phyloP scores from a whole-genome alignment of 495 filamentous ascomycete genomes.

The Penicillium dipodomyicola region DNA sequence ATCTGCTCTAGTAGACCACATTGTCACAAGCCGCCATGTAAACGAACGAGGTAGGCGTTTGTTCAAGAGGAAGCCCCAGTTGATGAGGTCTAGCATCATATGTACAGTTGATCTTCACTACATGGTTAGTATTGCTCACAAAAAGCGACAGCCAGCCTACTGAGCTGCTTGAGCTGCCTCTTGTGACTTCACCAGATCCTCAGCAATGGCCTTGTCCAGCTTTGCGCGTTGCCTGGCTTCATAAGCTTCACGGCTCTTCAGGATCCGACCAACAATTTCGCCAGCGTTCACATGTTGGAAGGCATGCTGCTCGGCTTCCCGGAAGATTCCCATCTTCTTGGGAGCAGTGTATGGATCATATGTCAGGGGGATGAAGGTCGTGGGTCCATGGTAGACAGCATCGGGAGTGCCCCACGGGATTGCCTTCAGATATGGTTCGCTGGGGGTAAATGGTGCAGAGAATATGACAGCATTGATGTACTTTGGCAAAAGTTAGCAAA shows the following conservation, averaged over 20 bases:
- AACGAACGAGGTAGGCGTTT: constrained; percentile 5
- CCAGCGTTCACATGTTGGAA: constrained; percentile 88
- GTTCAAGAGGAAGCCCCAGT: constrained; percentile 13
- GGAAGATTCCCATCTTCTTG: constrained; percentile 76
- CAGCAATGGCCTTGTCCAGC: constrained; percentile 73
- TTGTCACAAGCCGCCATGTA: not conserved
- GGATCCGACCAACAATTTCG: constrained; percentile 85
- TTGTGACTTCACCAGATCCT: constrained; percentile 49
- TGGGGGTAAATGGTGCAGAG: constrained; percentile 82
- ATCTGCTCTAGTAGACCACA: not conserved
- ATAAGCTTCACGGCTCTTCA: constrained; percentile 78
- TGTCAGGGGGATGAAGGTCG: constrained; percentile 80
- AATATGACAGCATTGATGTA: constrained; percentile 86
- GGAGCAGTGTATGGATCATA: constrained; percentile 83
- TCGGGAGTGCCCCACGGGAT: constrained; percentile 74
- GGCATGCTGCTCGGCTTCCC: constrained; percentile 66
- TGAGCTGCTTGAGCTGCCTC: constrained; percentile 23
- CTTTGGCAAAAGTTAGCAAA: constrained; percentile 44
- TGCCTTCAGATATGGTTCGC: constrained; percentile 65
- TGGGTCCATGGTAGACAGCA: constrained; percentile 92
- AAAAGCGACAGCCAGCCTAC: constrained; percentile 4
- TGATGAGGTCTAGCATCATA: constrained; percentile 17
- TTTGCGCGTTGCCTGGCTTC: constrained; percentile 89
- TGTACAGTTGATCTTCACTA: constrained; percentile 23
- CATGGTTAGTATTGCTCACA: not conserved